These are phyloP conservation scores for Nicotiana tabacum DNA, from an alignment of 257 asterid genomes.

Conservation along the genomic window DNA sequence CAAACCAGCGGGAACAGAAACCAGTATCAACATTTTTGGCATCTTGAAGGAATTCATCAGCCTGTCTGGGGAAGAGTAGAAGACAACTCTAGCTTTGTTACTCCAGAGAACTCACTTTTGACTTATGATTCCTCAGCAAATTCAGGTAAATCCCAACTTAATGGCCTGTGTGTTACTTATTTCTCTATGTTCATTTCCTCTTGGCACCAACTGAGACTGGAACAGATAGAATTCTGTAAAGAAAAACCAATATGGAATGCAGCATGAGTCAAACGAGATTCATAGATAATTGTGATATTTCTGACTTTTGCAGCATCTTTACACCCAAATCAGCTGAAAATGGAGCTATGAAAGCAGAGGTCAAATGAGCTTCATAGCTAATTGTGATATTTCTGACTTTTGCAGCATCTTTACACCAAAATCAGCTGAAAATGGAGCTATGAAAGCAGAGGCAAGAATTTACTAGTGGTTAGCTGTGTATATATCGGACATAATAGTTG, in stretches of 20 bases:
- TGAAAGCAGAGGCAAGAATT: constrained; percentile 26
- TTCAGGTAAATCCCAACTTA: constrained; percentile 42
- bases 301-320: constrained; percentile 35
- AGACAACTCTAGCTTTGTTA: constrained; percentile 46
- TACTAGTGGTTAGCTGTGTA: constrained; percentile 39
- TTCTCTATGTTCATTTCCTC: background rate
- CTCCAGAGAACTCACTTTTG: constrained; percentile 55
- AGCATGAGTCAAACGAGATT: background rate
- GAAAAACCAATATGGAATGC: background rate
- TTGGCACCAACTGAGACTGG: background rate
- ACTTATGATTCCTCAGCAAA: constrained; percentile 64
- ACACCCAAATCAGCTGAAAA: constrained; percentile 59
- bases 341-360: constrained; percentile 48
- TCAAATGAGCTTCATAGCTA: background rate
- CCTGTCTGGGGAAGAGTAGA: constrained; percentile 52
- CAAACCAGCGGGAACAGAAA: constrained; percentile 53
- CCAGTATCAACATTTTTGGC: constrained; percentile 60
- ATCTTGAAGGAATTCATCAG: constrained; percentile 49
- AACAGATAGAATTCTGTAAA: background rate
- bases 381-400: background rate
- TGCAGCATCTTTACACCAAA: constrained; percentile 50
- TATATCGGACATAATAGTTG: constrained; percentile 31
- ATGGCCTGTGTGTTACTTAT: background rate
- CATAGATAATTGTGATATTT: background rate
- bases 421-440: constrained; percentile 67